Evolutionary conservation across 1,284 basidiomycete species (phyloP).

Genomic region (Irpex sp.): DNA sequence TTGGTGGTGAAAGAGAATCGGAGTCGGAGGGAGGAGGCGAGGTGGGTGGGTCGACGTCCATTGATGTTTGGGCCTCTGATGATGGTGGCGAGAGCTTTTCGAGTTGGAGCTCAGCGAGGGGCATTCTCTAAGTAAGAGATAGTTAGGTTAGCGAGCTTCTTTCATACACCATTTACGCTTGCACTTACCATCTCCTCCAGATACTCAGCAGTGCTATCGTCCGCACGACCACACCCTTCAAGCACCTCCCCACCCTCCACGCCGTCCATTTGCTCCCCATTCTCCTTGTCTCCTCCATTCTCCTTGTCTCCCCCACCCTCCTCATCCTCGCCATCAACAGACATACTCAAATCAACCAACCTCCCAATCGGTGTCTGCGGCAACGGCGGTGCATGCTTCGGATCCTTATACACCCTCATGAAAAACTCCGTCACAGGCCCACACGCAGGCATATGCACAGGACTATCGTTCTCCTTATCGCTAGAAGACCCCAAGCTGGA

Average conservation of each 20-base stretch:
- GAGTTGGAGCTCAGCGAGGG: conserved; percentile 7
- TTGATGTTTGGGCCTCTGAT: neutral
- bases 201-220: conserved; percentile 9
- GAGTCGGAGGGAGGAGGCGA: neutral
- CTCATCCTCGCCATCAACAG: conserved; percentile 9
- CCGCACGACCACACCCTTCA: neutral
- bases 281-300: conserved; percentile 5
- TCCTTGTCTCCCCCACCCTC: conserved; percentile 21
- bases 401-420: conserved; percentile 35
- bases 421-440: conserved; percentile 42
- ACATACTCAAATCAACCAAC: conserved; percentile 52
- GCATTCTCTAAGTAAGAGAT: no score
- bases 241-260: neutral
- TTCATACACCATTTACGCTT: neutral
- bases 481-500: conserved; percentile 10
- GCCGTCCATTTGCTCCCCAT: conserved; percentile 6
- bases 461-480: conserved; percentile 59
- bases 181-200: conserved; percentile 1
- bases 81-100: neutral
- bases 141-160: no score
- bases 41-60: neutral
- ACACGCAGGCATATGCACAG: conserved; percentile 29
- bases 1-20: conserved; percentile 3
- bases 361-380: conserved; percentile 35
- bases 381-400: no score